phyloP scores from a whole-genome alignment of 805 yeast genomes.

The Kazachstania viticola region DNA sequence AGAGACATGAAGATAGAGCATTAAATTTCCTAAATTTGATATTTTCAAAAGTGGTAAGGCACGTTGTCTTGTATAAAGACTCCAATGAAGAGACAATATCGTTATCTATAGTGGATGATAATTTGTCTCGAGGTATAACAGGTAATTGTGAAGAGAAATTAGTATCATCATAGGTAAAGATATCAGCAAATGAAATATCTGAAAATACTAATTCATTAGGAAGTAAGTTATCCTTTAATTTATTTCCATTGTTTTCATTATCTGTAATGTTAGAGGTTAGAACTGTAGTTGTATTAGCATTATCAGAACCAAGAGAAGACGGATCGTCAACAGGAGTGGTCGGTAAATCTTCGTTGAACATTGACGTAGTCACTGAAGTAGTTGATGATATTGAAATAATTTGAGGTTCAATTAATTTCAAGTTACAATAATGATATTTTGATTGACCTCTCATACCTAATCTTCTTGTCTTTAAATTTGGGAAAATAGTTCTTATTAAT shows the following conservation, averaged over 20 bases:
- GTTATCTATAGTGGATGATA: constrained; percentile 36
- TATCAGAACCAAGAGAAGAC: too few species aligned
- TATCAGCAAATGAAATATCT: background rate
- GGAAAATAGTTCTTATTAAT: constrained; percentile 51
- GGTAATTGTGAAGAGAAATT: constrained; percentile 13
- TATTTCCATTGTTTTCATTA: background rate
- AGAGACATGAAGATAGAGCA: constrained; percentile 41
- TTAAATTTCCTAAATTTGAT: constrained; percentile 55
- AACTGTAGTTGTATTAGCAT: too few species aligned
- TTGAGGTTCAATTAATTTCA: constrained; percentile 28
- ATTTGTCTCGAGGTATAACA: constrained; percentile 21
- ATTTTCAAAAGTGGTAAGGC: constrained; percentile 50
- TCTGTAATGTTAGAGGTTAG: background rate
- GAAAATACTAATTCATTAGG: background rate
- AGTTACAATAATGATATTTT: constrained; percentile 75
- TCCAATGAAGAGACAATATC: constrained; percentile 52
- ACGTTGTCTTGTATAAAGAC: constrained; percentile 50
- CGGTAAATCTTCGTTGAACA: background rate
- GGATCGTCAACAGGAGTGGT: too few species aligned
- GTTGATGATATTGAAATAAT: background rate
- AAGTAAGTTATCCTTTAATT: background rate
- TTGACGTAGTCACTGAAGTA: background rate
- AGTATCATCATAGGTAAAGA: background rate
- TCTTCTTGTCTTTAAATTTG: constrained; percentile 58
- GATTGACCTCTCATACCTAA: constrained; percentile 72